A percentile compares a stretch with the other conserved stretches of the same genome.
Conservation (phyloP, 345 rosid species). For the Salix arbutifolia region DNA sequence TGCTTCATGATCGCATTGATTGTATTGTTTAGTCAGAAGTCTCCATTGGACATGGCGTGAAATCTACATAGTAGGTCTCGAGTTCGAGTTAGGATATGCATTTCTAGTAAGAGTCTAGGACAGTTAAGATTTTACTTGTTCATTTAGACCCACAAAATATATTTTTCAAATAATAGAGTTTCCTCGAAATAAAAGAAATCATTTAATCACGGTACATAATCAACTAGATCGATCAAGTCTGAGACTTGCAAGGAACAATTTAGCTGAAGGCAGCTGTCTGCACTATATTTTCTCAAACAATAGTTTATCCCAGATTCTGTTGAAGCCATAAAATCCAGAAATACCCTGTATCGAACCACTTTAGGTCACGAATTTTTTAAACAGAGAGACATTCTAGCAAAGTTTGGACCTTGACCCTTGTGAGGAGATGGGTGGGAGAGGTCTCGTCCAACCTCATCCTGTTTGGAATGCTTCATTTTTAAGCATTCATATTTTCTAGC, state of each 20-base stretch:
- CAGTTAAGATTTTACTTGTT: accelerated
- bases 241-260: not conserved
- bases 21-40: not conserved
- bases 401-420: slow-evolving; percentile 11
- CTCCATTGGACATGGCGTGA: accelerated
- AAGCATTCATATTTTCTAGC: slow-evolving; percentile 5
- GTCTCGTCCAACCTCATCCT: slow-evolving; percentile 18
- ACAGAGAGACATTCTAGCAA: not conserved
- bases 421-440: slow-evolving; percentile 10
- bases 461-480: slow-evolving; percentile 4
- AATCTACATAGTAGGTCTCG: no score
- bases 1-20: not conserved
- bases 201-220: no score
- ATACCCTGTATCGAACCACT: not conserved
- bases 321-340: not conserved
- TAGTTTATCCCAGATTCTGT: not conserved
- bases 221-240: not conserved
- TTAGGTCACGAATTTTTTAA: not conserved
- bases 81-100: no score
- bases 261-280: not conserved
- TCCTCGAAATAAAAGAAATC: no score
- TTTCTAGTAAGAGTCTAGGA: no score
- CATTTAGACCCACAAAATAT: no score
- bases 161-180: no score
- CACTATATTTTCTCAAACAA: not conserved